Conservation (phyloP, 371 early-diverging fungal species). For the Mucor mucedo region DNA sequence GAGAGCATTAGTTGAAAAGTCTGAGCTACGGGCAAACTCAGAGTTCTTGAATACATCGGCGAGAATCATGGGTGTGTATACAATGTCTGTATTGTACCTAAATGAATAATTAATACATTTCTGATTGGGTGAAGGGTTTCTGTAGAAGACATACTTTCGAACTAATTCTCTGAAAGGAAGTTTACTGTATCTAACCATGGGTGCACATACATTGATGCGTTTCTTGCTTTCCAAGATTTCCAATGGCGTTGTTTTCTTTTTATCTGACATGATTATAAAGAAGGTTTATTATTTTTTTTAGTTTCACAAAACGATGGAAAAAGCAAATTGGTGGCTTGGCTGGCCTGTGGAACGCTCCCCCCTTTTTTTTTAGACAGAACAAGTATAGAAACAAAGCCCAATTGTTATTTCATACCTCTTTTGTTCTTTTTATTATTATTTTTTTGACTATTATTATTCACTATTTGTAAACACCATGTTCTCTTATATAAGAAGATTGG, state of each 20-base stretch:
- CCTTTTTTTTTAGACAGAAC: too few species aligned
- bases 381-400: not conserved
- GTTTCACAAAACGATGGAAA: slow-evolving; percentile 1
- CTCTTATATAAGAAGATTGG: not conserved
- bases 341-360: too few species aligned
- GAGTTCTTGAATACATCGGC: slow-evolving; percentile 92
- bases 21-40: slow-evolving; percentile 77
- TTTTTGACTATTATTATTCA: not conserved
- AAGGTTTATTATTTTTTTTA: not conserved
- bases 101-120: slow-evolving; percentile 7
- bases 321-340: not conserved
- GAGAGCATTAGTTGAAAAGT: slow-evolving; percentile 77
- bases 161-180: slow-evolving; percentile 91
- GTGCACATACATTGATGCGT: slow-evolving; percentile 84
- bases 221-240: slow-evolving; percentile 59
- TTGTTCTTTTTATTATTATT: not conserved
- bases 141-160: slow-evolving; percentile 62
- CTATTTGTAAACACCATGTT: not conserved
- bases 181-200: slow-evolving; percentile 98
- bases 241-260: slow-evolving; percentile 28
- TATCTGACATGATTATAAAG: slow-evolving; percentile 2
- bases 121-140: not conserved
- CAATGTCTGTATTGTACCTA: slow-evolving; percentile 91
- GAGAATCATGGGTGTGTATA: slow-evolving; percentile 98
- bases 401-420: not conserved